Evolutionary conservation across 768 basidiomycete genomes (phyloP).

Genomic region (Rhodocollybia butyracea): DNA sequence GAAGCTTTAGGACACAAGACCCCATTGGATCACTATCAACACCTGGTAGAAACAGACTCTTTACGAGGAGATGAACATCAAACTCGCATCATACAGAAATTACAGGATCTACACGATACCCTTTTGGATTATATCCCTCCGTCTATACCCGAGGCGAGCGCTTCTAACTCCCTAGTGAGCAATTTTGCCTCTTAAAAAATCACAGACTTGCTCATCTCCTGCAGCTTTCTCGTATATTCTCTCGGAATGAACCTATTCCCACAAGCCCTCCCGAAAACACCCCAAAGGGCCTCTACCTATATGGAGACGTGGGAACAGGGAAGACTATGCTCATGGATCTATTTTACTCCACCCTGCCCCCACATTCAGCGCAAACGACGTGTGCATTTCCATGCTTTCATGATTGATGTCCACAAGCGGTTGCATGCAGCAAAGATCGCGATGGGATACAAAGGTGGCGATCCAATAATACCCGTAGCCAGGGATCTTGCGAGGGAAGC

Average conservation of each 20-base stretch:
- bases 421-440: conserved; percentile 77
- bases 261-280: conserved; percentile 45
- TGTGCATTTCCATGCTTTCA: conserved; percentile 98
- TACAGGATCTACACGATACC: conserved; percentile 77
- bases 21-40: conserved; percentile 43
- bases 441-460: conserved; percentile 66
- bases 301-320: conserved; percentile 95
- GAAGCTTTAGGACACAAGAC: conserved; percentile 28
- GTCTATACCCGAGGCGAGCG: conserved; percentile 41
- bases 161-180: conserved; percentile 38
- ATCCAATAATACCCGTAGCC: conserved; percentile 86
- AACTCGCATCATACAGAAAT: conserved; percentile 73
- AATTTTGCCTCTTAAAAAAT: conserved; percentile 19
- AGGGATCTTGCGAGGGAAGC: conserved; percentile 83
- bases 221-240: conserved; percentile 48
- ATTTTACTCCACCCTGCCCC: conserved; percentile 82
- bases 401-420: conserved; percentile 97
- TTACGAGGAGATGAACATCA: conserved; percentile 83
- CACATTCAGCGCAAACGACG: conserved; percentile 72
- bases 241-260: conserved; percentile 32
- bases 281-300: conserved; percentile 91
- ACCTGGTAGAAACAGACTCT: conserved; percentile 40
- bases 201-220: conserved; percentile 16
- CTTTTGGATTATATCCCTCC: conserved; percentile 72
- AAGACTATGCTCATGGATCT: conserved; percentile 99